Evolutionary conservation across 805 yeast genomes (phyloP), one percentile per base, ranked within the genome.

Genomic region (Zygotorulaspora florentina): DNA sequence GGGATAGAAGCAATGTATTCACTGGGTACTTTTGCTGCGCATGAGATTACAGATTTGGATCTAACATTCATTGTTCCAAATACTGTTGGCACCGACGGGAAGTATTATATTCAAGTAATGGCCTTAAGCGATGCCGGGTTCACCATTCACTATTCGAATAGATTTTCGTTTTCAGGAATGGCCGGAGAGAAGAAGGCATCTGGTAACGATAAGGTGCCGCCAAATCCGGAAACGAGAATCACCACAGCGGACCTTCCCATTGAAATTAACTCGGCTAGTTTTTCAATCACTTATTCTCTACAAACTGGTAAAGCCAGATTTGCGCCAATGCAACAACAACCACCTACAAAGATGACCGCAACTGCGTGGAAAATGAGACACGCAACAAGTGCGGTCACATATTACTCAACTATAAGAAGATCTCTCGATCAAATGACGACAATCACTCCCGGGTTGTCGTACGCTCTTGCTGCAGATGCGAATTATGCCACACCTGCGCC

Each of bases 281-380:
- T 83, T 60, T 58, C 80, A 2, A 71, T 88, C 4, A 76, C 95
- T 1, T 91, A 89, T 66, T 75, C 83, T 3, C 53, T 57, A 53
- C 97, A 90, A 68, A 83, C 87, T 1, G 96, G 96, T 13, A 61
- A 53, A 13, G 79, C 85, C 7, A 79, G 85, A 54, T 87, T 69
- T 65, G 97, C 97, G 1, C 96, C 96, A 40, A 87, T 87, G 96
- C 97, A 90, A 68, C 61, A 71, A 37, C 96, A 87, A 65, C 97
- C 97, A 6, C 86, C 85, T 2, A 58, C 85, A 1, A 69, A 68
- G 8, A 77, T 87, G 35, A 84, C 95, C 0, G 77, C 71, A 34
- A 72, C 82, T 7, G 64, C 80, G 5, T 84, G 89, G 82, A 64
- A 81, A 5, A 75, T 81, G 57, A 70, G 79, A 51, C 79, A 68